Evolutionary conservation across 176 grass and related monocot species (phyloP).

Genomic region (Bonia amplexicaulis): DNA sequence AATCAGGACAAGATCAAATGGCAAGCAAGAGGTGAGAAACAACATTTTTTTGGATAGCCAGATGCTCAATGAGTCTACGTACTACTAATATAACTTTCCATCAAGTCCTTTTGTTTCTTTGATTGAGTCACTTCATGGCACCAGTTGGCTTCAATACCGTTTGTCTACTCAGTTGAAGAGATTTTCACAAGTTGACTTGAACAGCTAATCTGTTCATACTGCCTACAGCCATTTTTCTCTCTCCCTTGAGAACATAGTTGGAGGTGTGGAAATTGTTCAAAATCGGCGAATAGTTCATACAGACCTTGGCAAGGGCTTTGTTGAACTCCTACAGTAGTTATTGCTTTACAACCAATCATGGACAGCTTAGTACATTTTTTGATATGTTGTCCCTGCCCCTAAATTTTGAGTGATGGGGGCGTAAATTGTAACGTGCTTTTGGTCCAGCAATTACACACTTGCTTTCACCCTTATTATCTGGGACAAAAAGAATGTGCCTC

Average conservation of each 20-base stretch:
- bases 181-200: conserved; percentile 22
- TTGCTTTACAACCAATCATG: conserved; percentile 3
- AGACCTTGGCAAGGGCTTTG: conserved; percentile 9
- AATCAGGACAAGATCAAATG: conserved; percentile 12
- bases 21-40: background rate
- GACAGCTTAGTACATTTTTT: background rate
- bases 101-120: conserved; percentile 29
- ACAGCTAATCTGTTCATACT: conserved; percentile 24
- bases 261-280: conserved; percentile 4
- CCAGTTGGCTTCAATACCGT: background rate
- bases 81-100: background rate
- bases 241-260: conserved; percentile 1
- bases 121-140: background rate
- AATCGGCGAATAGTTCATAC: background rate
- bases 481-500: background rate
- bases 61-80: background rate
- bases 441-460: conserved; percentile 2
- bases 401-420: conserved; percentile 51
- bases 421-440: conserved; percentile 34
- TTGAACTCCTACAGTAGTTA: background rate
- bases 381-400: conserved; percentile 12
- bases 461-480: background rate
- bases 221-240: background rate
- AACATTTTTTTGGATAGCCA: background rate
- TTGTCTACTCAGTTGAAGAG: conserved; percentile 8